Conservation (phyloP, 805 yeast species). For the Kluyveromyces starmeri region DNA sequence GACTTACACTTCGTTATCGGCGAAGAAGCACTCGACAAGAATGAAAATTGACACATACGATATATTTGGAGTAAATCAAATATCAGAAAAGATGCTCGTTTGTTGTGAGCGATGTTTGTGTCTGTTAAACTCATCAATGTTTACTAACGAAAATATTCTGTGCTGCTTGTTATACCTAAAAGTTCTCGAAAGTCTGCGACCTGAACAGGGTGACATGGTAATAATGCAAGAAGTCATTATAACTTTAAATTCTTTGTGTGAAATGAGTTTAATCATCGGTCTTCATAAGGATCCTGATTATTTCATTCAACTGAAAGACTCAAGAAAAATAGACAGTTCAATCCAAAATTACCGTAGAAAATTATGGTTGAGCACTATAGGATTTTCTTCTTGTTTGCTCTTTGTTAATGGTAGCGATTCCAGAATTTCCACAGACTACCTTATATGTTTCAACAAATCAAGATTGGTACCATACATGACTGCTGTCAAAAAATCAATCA, state of each 20-base stretch:
- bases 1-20: conserved; percentile 20
- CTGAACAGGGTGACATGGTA: background rate
- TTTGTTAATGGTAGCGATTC: background rate
- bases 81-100: conserved; percentile 18
- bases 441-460: background rate
- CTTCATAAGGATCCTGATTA: conserved; percentile 6
- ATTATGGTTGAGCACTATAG: conserved; percentile 4
- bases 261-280: conserved; percentile 2
- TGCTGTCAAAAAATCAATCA: background rate
- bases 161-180: conserved; percentile 20
- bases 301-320: background rate
- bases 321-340: background rate
- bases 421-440: background rate
- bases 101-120: conserved; percentile 21
- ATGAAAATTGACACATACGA: background rate
- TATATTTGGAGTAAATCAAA: conserved; percentile 16
- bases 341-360: conserved; percentile 5
- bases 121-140: conserved; percentile 21
- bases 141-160: conserved; percentile 26
- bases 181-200: background rate
- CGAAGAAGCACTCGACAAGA: conserved; percentile 6
- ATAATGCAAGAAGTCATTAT: background rate
- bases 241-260: background rate
- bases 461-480: background rate
- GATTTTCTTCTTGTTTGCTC: background rate